Base-by-base conservation (phyloP, 345 rosid genomes). In the Rhizophora mangle region DNA sequence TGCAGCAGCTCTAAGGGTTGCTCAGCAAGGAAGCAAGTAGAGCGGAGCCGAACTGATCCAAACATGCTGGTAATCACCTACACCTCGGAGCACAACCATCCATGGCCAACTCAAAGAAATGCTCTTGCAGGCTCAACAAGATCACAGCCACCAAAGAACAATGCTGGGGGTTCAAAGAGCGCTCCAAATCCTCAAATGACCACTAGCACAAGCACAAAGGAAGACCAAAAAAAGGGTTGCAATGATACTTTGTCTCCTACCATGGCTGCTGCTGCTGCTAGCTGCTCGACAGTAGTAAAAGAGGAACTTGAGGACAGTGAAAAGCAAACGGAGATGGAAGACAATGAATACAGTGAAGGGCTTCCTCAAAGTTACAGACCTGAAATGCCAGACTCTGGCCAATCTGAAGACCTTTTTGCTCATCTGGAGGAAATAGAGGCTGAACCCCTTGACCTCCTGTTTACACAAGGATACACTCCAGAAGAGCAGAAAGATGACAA, bases 1-100 rank as follows among this genome's bases (percentile, higher is more conserved):
- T 95, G 99, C 85, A 95, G 96, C 80, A 91, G 95, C 70, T 95
- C 99, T 4, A 95, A 95, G 76, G 99, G 97, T 20, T 95, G 97
- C 78, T 83, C 97, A 21, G 99, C 97, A 1, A 84, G 99, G 78
- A 95, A 92, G 71, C 99, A 95, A 85, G 99, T 95, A 8, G 99
- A 95, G 83, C 76, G 97, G 32, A 92, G 97, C 91, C 88, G 96
- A 30, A 87, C 88, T 0, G 99, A 95, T 83, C 96, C 99, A 18
- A 95, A 88, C 82, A 95, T 92, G 97, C 80, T 95, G 65, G 97
- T 95, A 43, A 95, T 95, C 56, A 92, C 99, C 21, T 95, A 95
- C 80, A 95, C 97, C 1, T 95, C 96, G 0, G 99, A 95, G 68
- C 99, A 95, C 75, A 95, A 92, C 74, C 98, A 95, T 83, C 96